Evolutionary conservation across 352 stramenopile species (phyloP).

Genomic region (Chrysophaeum taylorii): DNA sequence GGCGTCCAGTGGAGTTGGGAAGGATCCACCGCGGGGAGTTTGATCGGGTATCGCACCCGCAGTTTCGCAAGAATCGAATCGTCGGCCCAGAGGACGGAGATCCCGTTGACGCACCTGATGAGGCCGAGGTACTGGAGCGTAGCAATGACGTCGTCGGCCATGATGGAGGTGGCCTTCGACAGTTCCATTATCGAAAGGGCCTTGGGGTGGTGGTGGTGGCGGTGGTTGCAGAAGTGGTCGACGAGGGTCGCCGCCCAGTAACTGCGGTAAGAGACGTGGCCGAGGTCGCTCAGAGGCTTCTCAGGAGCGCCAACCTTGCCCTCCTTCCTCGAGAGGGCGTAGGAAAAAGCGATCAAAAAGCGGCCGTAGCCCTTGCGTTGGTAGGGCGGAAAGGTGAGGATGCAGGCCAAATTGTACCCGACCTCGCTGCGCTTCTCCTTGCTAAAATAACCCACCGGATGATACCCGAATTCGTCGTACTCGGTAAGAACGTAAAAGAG

Average conservation of each 20-base stretch:
- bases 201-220: conserved; percentile 15
- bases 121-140: conserved; percentile 58
- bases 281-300: conserved; percentile 73
- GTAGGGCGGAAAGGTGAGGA: conserved; percentile 71
- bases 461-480: conserved; percentile 61
- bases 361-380: conserved; percentile 74
- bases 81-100: conserved; percentile 64
- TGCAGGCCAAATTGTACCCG: conserved; percentile 80
- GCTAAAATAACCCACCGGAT: conserved; percentile 76
- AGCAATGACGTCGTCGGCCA: conserved; percentile 72
- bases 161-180: conserved; percentile 61
- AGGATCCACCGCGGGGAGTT: conserved; percentile 55
- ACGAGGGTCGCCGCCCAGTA: conserved; percentile 61
- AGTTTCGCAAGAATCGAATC: conserved; percentile 47
- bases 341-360: conserved; percentile 78
- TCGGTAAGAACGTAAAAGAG: conserved; percentile 79
- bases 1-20: conserved; percentile 63
- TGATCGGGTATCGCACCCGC: conserved; percentile 61
- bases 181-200: conserved; percentile 67
- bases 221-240: conserved; percentile 23
- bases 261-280: conserved; percentile 55
- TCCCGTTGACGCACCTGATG: conserved; percentile 60
- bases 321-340: conserved; percentile 73
- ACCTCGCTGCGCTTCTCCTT: conserved; percentile 81
- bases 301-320: conserved; percentile 74